phyloP scores from a whole-genome alignment of 2,329 filamentous ascomycete species.

The Cladosporium sp. region DNA sequence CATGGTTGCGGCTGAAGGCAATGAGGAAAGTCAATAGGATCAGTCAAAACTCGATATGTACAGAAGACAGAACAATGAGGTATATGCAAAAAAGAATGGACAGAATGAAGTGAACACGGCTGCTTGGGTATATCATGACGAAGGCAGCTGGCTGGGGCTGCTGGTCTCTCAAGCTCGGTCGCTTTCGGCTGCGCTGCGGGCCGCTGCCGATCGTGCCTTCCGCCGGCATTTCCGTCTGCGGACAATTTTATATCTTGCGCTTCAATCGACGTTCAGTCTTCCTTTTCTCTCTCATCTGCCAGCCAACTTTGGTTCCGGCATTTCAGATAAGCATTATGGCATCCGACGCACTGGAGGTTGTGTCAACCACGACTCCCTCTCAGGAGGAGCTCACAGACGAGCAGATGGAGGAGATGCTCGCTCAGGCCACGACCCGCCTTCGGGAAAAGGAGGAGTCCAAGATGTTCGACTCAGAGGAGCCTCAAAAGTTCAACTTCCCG shows the following conservation, averaged over 20 bases:
- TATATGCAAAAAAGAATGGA: neutral
- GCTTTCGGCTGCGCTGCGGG: neutral
- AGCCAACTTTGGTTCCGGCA: conserved; percentile 5
- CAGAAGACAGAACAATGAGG: neutral
- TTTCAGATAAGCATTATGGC: conserved; percentile 8
- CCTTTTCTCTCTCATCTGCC: conserved; percentile 8
- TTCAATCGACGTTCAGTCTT: neutral
- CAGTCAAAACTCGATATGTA: neutral
- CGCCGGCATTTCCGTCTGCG: no score
- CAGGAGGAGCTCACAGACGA: conserved; percentile 55
- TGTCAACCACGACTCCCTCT: neutral
- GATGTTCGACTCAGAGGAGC: conserved; percentile 17
- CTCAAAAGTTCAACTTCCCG: conserved; percentile 43
- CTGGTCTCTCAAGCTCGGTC: no score
- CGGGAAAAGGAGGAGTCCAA: conserved; percentile 36
- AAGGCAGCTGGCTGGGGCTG: no score
- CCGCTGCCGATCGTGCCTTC: neutral
- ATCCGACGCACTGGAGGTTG: conserved; percentile 8
- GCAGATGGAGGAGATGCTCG: conserved; percentile 60
- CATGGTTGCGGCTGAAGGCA: conserved; percentile 1
- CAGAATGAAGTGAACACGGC: neutral
- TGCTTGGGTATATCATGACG: no score
- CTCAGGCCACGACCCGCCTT: conserved; percentile 59
- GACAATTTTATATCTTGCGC: no score
- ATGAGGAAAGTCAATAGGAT: neutral